Conservation (phyloP, 305 asterid genomes). For the Fraxinus xanthoxyloides region DNA sequence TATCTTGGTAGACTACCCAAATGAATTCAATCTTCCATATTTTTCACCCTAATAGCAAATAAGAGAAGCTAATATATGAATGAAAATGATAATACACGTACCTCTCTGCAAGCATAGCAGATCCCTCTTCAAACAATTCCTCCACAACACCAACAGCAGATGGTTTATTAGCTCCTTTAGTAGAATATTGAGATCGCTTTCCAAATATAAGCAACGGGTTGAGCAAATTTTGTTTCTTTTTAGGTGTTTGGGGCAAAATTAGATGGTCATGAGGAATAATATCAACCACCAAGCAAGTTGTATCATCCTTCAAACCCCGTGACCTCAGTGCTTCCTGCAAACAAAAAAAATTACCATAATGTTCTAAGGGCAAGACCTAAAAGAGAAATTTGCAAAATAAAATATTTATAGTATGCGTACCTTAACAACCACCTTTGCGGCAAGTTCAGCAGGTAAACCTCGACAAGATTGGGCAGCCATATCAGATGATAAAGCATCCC, state of each 20-base stretch:
- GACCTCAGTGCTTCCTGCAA: constrained; percentile 92
- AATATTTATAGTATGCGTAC: constrained; percentile 29
- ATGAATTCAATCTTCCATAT: neutral
- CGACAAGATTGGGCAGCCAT: constrained; percentile 89
- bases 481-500: constrained; percentile 95
- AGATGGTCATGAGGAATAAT: constrained; percentile 88
- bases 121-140: constrained; percentile 98
- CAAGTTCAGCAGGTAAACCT: constrained; percentile 97
- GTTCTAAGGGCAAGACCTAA: neutral
- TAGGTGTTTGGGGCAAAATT: constrained; percentile 61
- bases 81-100: constrained; percentile 24
- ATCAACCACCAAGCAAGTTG: constrained; percentile 98
- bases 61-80: neutral
- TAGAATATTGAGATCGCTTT: constrained; percentile 49
- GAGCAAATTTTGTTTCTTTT: constrained; percentile 66
- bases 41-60: neutral
- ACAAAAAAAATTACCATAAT: constrained; percentile 18
- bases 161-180: constrained; percentile 62
- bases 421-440: constrained; percentile 97
- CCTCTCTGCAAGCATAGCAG: constrained; percentile 99
- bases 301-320: constrained; percentile 96
- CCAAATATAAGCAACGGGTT: constrained; percentile 56
- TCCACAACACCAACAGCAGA: constrained; percentile 93
- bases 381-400: neutral
- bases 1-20: neutral